A percentile compares a stretch with the other conserved stretches of the same genome.
Conservation (phyloP, 768 basidiomycete genomes). For the Suillus alpinus region DNA sequence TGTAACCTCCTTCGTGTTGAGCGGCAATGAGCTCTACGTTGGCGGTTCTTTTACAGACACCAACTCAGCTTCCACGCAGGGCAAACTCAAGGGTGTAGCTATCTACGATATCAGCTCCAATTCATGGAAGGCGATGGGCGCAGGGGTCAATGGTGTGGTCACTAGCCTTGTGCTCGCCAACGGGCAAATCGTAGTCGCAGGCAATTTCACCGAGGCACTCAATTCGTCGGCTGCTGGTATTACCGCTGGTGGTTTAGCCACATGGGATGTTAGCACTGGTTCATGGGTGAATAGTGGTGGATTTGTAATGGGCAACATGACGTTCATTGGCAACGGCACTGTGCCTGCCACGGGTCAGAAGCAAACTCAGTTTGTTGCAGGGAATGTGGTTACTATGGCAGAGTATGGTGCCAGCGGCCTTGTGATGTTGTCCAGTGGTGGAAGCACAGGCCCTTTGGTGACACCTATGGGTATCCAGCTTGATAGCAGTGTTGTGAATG, state of each 20-base stretch:
- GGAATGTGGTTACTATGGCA: slow-evolving; percentile 54
- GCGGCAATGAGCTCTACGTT: slow-evolving; percentile 68
- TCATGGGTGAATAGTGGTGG: slow-evolving; percentile 77
- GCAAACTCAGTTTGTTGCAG: slow-evolving; percentile 62
- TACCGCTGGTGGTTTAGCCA: slow-evolving; percentile 62
- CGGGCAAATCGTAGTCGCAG: slow-evolving; percentile 60
- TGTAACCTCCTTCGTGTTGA: slow-evolving; percentile 65
- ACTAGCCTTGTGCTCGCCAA: slow-evolving; percentile 50
- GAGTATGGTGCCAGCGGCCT: slow-evolving; percentile 77
- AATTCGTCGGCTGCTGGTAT: slow-evolving; percentile 34
- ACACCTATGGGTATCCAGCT: slow-evolving; percentile 62
- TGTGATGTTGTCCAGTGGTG: slow-evolving; percentile 73
- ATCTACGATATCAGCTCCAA: slow-evolving; percentile 65
- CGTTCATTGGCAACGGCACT: slow-evolving; percentile 68
- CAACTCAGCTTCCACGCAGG: slow-evolving; percentile 45
- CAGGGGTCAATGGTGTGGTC: slow-evolving; percentile 79
- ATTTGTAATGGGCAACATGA: slow-evolving; percentile 67
- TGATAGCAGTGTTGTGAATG: slow-evolving; percentile 33
- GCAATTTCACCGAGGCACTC: slow-evolving; percentile 65
- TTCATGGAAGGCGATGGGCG: slow-evolving; percentile 66
- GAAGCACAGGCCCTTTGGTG: slow-evolving; percentile 53
- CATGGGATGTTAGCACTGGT: slow-evolving; percentile 60
- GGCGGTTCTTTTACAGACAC: slow-evolving; percentile 89
- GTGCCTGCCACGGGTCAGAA: slow-evolving; percentile 37
- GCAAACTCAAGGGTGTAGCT: slow-evolving; percentile 58